Evolutionary conservation across 306 rosid genomes (phyloP), one percentile per base, ranked within the genome.

Genomic region (Erythrophleum fordii): DNA sequence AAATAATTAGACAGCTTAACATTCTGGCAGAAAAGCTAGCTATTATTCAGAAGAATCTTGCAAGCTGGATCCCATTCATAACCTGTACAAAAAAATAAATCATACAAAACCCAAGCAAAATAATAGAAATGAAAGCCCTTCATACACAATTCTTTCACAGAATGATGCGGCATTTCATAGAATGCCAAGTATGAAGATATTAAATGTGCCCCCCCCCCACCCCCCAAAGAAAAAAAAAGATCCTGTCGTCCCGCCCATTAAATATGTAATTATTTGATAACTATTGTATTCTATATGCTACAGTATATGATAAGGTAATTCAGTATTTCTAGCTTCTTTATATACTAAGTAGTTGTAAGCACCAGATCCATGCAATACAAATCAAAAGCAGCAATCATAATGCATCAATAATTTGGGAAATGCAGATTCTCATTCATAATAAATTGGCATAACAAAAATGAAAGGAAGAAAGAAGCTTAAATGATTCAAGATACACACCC

Each of bases 401-500:
- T 18, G n/a, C 60, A 52, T 25, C 72, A n/a, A 29, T 56, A 44
- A 58, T 75, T 66, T 56, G 48, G 45, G 46, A 65, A 34, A 56
- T 37, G 29, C 16, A 78, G 42, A 75, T 60, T 17, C 42, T 61
- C 83, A 72, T 48, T 31, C 72, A 35, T 65, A 62, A 64, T 17
- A n/a, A 22, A 42, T 49, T 41, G n/a, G 49, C 45, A 73, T 42
- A 66, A 37, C 17, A 35, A 49, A 65, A 29, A 64, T 81, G 23
- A 52, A 87, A 75, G 39, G 73, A 70, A 81, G 64, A 72, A 39
- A 72, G 58, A 70, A 55, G 72, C 26, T 49, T 35, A 81, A 49
- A 72, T 83, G 29, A 82, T 81, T 71, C 39, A 62, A 79, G 79
- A 71, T 8, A 69, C 93, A 59, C 87, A 93, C 99, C 93, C 99